Evolutionary conservation across 2,329 filamentous ascomycete species (phyloP), one percentile per base, ranked within the genome.

Genomic region (Diaporthe nobilis): DNA sequence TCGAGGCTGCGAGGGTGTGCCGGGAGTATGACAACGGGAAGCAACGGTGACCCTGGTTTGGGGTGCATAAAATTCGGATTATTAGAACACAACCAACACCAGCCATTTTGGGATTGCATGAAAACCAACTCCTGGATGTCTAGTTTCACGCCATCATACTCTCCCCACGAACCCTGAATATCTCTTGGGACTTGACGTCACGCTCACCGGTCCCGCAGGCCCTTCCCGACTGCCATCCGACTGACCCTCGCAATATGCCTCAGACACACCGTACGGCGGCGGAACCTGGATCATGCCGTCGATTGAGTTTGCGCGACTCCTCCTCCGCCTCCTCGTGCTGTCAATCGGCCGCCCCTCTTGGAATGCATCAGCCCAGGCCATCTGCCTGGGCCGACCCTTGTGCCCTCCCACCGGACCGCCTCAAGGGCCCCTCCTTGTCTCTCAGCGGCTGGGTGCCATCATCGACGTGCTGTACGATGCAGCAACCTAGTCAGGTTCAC

Each of bases 101-200:
- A 47, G 22, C 55, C 57, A 49, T 71, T 44, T 63, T 53, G 25
- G 55, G 73, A 60, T 15, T 53, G 73, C 73, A 75, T 75, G 67
- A 75, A 72, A 15, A 47, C 51, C 28, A 51, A 44, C 53, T 47
- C 73, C 73, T 65, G 73, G 73, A 57, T 65, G 47, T 65, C 58
- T 61, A 63, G 73, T 58, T 57, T 72, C 73, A 72, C 65, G 31
- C 39, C 65, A 63, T 55, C 53, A 47, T 22, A 57, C 47, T 49
- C 42, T 49, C 42, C 71, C 57, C 71, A 65, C 42, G 53, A 31
- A 60, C 73, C 67, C 57, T 57, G 65, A 39, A 44, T 39, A 13
- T n/a, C 20, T 55, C 13, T 70, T 31, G 42, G 42, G 53, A 20
- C 20, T 65, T 75, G 73, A 75, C 67, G 73, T 75, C 73, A 75